These are phyloP conservation scores for Malus sieversii DNA, from an alignment of 306 rosid species.

Conservation along the genomic window DNA sequence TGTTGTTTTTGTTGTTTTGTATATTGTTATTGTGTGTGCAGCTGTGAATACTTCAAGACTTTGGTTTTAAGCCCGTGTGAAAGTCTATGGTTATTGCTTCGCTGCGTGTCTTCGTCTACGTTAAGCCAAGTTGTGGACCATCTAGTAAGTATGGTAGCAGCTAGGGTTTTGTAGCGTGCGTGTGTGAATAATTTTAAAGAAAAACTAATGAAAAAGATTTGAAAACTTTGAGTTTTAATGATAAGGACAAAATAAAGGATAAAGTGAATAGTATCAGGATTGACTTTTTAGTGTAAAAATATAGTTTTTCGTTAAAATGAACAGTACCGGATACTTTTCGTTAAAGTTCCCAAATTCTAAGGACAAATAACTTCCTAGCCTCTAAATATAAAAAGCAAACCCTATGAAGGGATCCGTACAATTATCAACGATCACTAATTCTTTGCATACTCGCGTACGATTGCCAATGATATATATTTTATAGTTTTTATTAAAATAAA, in stretches of 20 bases:
- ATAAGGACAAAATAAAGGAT: too few relatives aligned
- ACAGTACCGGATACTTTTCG: too few relatives aligned
- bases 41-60: slow-evolving; percentile 17
- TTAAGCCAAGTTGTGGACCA: not conserved
- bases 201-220: too few relatives aligned
- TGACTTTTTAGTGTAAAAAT: too few relatives aligned
- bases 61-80: slow-evolving; percentile 27
- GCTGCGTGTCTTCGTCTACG: not conserved
- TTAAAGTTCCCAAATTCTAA: too few relatives aligned
- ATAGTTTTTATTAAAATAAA: too few relatives aligned
- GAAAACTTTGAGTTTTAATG: too few relatives aligned
- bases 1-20: slow-evolving; percentile 45
- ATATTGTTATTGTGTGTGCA: slow-evolving; percentile 12
- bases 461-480: too few relatives aligned
- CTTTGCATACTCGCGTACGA: not conserved
- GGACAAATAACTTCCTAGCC: too few relatives aligned
- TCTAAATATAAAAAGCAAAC: not conserved
- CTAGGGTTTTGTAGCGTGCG: not conserved
- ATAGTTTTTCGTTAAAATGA: too few relatives aligned
- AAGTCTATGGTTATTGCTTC: not conserved
- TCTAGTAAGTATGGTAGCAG: not conserved
- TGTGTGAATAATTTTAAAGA: too few relatives aligned
- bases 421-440: not conserved
- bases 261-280: too few relatives aligned
- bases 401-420: not conserved